Evolutionary conservation across 1,139 yeast genomes (phyloP), one percentile per base, ranked within the genome.

Genomic region (Wickerhamomyces sp.): DNA sequence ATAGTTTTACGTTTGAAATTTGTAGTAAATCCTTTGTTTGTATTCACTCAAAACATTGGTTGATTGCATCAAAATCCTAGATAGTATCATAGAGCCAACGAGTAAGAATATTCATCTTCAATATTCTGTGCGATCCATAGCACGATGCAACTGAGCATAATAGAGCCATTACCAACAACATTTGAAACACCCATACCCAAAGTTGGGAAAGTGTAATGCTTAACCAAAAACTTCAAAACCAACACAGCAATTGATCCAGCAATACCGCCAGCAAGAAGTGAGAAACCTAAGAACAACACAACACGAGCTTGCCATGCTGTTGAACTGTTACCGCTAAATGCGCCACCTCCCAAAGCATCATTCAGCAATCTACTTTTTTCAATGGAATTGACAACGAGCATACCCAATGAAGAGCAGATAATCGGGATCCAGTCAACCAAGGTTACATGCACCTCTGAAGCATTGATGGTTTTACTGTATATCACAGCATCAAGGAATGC

Each of bases 391-490:
- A 91, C 94, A 44, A 89, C 83, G 34, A 89, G 63, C 89, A 89
- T 89, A 7, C 98, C 98, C 31, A 87, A 60, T 1, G 93, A 76
- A 5, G 95, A 82, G 47, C 96, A 83, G 19, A 91, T 72, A 46
- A 84, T 79, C 6, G 98, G 98, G 35, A 91, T 76, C 98, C 98
- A 91, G 61, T 91, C 98, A 26, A 83, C 78, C 55, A 91, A 84
- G 5, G 93, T 79, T 23, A 91, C 86, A 57, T 91, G 97, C 6
- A 87, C 86, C 28, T 69, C 68, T 2, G 95, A 81, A 1, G 91
- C 95, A 62, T 91, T 89, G 37, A 80, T 82, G 17, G 88, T 82
- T 46, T 79, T 81, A 28, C 95, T 83, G 59, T 75, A 91, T 27
- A 91, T 72, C 4, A 95, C 88, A 1, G 95, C 85, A 60, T 91